These are phyloP conservation scores for Silene uniflora DNA, from an alignment of 148 eudicot species.

Conservation along the genomic window DNA sequence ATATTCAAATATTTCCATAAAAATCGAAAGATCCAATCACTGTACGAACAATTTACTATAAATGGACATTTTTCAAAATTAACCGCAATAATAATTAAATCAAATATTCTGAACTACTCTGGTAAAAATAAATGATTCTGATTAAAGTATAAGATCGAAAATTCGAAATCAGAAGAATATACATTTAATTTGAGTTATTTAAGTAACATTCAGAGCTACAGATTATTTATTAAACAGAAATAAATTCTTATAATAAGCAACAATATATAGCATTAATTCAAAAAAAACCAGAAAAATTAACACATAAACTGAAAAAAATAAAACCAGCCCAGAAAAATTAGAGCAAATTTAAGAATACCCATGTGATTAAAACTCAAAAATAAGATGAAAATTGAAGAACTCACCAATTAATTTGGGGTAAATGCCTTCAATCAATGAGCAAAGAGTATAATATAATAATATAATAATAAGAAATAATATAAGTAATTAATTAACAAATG, in stretches of 20 bases:
- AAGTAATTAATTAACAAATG: no score
- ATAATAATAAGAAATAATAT: no score
- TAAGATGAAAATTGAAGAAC: background rate
- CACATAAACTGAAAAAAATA: background rate
- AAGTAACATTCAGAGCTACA: background rate
- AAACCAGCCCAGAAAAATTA: background rate
- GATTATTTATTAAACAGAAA: no score
- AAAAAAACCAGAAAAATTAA: background rate
- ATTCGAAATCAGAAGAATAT: background rate
- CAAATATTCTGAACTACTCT: background rate
- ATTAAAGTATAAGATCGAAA: background rate
- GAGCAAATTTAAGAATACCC: background rate
- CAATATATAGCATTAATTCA: background rate
- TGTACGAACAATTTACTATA: background rate
- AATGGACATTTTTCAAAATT: background rate
- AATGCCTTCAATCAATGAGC: background rate
- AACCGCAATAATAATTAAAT: background rate
- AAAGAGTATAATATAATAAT: no score
- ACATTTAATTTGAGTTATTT: background rate
- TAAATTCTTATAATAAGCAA: background rate
- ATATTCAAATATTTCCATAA: background rate
- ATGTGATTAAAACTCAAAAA: no score
- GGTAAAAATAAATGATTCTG: background rate
- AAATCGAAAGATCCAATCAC: slow-evolving; percentile 3
- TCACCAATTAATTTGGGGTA: background rate